These are phyloP conservation scores for Chaetomium globosum DNA, from an alignment of 2,329 filamentous ascomycete genomes.

Conservation along the genomic window DNA sequence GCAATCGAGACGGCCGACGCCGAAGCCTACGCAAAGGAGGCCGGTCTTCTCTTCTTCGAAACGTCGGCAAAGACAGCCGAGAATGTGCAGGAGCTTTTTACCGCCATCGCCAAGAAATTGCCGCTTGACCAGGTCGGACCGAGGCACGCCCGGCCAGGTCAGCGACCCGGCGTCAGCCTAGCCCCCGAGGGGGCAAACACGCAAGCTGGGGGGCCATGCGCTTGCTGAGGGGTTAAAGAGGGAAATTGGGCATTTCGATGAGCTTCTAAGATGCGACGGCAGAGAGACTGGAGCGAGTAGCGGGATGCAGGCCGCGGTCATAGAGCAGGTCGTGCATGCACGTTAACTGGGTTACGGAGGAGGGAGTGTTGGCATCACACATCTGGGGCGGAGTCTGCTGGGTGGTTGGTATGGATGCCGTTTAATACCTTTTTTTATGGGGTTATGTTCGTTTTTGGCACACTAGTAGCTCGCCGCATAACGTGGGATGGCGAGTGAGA, in stretches of 20 bases:
- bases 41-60: slow-evolving; percentile 95
- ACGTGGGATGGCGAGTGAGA: slow-evolving; percentile 13
- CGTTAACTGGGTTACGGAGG: slow-evolving; percentile 16
- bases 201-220: slow-evolving; percentile 58
- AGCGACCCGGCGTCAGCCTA: slow-evolving; percentile 62
- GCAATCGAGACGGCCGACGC: slow-evolving; percentile 87
- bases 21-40: slow-evolving; percentile 91
- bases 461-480: slow-evolving; percentile 17
- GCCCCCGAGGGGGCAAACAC: slow-evolving; percentile 60
- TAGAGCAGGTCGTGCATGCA: slow-evolving; percentile 31
- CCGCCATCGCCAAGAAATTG: slow-evolving; percentile 95
- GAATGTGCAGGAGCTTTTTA: slow-evolving; percentile 95
- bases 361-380: slow-evolving; percentile 29
- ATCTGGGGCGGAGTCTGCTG: slow-evolving; percentile 35
- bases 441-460: slow-evolving; percentile 28
- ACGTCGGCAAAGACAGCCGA: slow-evolving; percentile 97
- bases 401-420: slow-evolving; percentile 30
- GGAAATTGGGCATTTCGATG: neutral
- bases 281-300: neutral
- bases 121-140: slow-evolving; percentile 96
- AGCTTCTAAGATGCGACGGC: neutral
- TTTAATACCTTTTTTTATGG: slow-evolving; percentile 35
- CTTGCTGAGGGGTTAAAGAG: slow-evolving; percentile 49
- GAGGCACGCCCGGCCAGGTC: slow-evolving; percentile 72
- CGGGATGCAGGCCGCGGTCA: slow-evolving; percentile 17